Evolutionary conservation across 768 basidiomycete genomes (phyloP).

Genomic region (Phlegmacium glaucopus): DNA sequence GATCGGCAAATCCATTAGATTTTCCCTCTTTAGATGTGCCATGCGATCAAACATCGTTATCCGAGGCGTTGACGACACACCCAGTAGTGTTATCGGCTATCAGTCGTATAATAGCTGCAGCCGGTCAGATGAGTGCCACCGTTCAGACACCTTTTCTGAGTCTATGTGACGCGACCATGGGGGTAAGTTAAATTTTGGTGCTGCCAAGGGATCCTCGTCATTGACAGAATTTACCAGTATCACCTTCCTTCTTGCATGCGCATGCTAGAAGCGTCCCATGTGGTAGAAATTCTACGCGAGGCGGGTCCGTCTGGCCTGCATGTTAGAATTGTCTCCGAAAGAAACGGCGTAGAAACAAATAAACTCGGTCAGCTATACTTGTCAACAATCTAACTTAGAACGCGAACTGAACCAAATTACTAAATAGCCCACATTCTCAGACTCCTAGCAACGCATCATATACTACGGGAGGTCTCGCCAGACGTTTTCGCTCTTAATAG

Average conservation of each 20-base stretch:
- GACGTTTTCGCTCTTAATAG: constrained; percentile 74
- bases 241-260: constrained; percentile 74
- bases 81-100: constrained; percentile 59
- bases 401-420: background rate
- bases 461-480: constrained; percentile 64
- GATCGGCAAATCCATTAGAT: constrained; percentile 30
- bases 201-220: background rate
- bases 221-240: constrained; percentile 41
- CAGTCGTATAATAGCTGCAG: constrained; percentile 63
- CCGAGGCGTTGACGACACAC: constrained; percentile 56
- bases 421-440: constrained; percentile 66
- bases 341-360: constrained; percentile 39
- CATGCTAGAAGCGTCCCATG: constrained; percentile 68
- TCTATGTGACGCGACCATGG: constrained; percentile 72
- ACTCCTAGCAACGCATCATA: constrained; percentile 75
- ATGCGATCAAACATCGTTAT: constrained; percentile 39
- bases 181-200: constrained; percentile 36
- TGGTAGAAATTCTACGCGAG: constrained; percentile 65
- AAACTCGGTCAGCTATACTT: constrained; percentile 45
- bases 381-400: background rate
- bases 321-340: constrained; percentile 41
- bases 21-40: constrained; percentile 57
- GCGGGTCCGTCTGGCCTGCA: constrained; percentile 54
- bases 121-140: constrained; percentile 61
- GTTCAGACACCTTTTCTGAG: constrained; percentile 68